A percentile compares a stretch with the other conserved stretches of the same genome.
phyloP scores from a whole-genome alignment of 306 rosid genomes.

The Benincasa hispida region DNA sequence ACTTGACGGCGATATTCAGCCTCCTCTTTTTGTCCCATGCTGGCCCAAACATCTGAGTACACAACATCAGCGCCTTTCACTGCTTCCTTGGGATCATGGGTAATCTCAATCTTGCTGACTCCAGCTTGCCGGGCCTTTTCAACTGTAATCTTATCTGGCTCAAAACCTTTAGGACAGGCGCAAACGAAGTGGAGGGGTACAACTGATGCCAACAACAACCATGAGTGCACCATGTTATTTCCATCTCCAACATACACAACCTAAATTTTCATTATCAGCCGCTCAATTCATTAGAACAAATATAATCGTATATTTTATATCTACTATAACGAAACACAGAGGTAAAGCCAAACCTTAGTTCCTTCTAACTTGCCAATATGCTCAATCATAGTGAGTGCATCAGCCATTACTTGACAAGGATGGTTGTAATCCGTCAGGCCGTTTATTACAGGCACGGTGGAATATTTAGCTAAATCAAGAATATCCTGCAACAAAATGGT shows the following conservation, averaged over 20 bases:
- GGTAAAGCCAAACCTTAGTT: slow-evolving; percentile 53
- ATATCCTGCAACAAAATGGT: slow-evolving; percentile 47
- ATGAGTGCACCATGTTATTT: slow-evolving; percentile 92
- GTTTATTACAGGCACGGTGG: slow-evolving; percentile 82
- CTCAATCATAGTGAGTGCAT: slow-evolving; percentile 89
- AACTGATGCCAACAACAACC: slow-evolving; percentile 85
- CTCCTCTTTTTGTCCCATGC: slow-evolving; percentile 99
- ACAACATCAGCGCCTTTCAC: slow-evolving; percentile 86
- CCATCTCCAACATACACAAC: slow-evolving; percentile 98
- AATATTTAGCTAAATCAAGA: slow-evolving; percentile 74
- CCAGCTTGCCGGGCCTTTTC: slow-evolving; percentile 75
- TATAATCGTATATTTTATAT: not conserved
- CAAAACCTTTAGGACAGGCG: slow-evolving; percentile 86
- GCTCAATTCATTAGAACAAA: not conserved
- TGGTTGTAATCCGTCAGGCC: slow-evolving; percentile 97
- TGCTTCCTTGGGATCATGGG: slow-evolving; percentile 82
- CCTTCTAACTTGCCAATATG: slow-evolving; percentile 76
- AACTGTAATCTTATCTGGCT: slow-evolving; percentile 73
- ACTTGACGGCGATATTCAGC: slow-evolving; percentile 64
- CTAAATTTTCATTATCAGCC: slow-evolving; percentile 22
- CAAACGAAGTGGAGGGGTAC: slow-evolving; percentile 88
- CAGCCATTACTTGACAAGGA: slow-evolving; percentile 97
- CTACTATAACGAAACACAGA: not conserved
- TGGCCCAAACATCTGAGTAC: slow-evolving; percentile 95
- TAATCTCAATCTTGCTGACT: slow-evolving; percentile 86